Base-by-base conservation (phyloP, 768 basidiomycete genomes). In the Steccherinum ochraceum region DNA sequence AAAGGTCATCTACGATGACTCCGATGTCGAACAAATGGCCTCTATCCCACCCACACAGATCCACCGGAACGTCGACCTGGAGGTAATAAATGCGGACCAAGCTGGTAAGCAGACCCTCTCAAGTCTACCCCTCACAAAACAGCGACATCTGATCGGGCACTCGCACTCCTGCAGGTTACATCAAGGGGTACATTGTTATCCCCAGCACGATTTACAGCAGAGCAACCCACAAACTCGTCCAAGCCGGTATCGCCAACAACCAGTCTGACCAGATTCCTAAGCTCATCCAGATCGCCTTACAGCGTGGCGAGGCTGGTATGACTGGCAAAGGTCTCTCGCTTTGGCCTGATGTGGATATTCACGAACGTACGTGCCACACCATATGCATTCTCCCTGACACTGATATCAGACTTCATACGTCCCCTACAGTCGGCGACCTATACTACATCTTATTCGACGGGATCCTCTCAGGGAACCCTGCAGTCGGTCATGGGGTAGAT, bases 191-290 rank as follows among this genome's bases (percentile, higher is more conserved):
- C 60, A 79, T 82, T 50, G 58, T 83, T 46, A 56, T 78, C 12
- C 80, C 81, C 1, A 67, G 74, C 3, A 80, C 81, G 0, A 79
- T 89, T 25, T 88, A 78, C 55, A 83, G 80, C 41, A 65, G 79
- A 26, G 76, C 80, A 2, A 61, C 59, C 5, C 74, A 73, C 5
- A 61, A 59, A 4, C 69, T 86, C 21, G 74, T 76, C 27, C 72
- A 79, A 21, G 61, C 67, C 4, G 81, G 76, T 10, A 67, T 86
- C 27, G 71, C 76, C 26, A 81, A 85, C 55, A 59, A 67, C 1
- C 67, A 74, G 48, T 84, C 82, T 0, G 62, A 69, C 5, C 79
- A 79, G 53, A 74, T 86, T 24, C 81, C 79, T 2, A 20, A 27
- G 0, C 59, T 80, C 3, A 72, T 84, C 50, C 62, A 64, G 12